A percentile compares a stretch with the other conserved stretches of the same genome.
These are phyloP conservation scores for Populus davidiana DNA, from an alignment of 345 rosid genomes.

Conservation along the genomic window DNA sequence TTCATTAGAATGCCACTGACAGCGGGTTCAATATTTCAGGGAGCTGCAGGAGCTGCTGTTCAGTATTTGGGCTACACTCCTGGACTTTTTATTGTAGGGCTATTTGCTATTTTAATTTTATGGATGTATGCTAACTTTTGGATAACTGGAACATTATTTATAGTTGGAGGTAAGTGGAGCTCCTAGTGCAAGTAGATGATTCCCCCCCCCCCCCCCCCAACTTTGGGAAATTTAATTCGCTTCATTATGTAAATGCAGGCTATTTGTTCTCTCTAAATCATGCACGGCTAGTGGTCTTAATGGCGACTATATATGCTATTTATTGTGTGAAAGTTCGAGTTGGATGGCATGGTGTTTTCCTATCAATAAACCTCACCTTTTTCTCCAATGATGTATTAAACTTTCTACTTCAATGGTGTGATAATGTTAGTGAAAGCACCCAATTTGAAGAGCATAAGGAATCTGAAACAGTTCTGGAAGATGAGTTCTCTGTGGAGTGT, in stretches of 20 bases:
- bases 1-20: slow-evolving; percentile 2
- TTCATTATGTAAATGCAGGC: slow-evolving; percentile 49
- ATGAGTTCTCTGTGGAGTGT: slow-evolving; percentile 57
- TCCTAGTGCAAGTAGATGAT: background rate
- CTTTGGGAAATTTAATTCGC: slow-evolving; percentile 8
- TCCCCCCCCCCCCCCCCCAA: background rate
- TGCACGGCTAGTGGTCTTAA: slow-evolving; percentile 80
- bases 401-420: slow-evolving; percentile 74
- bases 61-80: slow-evolving; percentile 87
- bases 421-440: slow-evolving; percentile 58
- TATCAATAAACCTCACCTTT: slow-evolving; percentile 83
- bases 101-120: slow-evolving; percentile 73
- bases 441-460: slow-evolving; percentile 61
- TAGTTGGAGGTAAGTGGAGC: slow-evolving; percentile 77
- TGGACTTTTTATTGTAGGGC: slow-evolving; percentile 88
- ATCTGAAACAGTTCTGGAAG: slow-evolving; percentile 57
- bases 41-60: slow-evolving; percentile 82
- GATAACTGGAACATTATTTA: slow-evolving; percentile 89
- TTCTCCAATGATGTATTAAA: slow-evolving; percentile 77
- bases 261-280: slow-evolving; percentile 86
- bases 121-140: slow-evolving; percentile 99
- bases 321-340: slow-evolving; percentile 83
- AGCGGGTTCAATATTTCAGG: slow-evolving; percentile 48
- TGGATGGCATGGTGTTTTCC: slow-evolving; percentile 91
- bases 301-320: slow-evolving; percentile 65